Evolutionary conservation across 1,139 yeast species (phyloP).

Genomic region (Yamadazyma epiphylla): DNA sequence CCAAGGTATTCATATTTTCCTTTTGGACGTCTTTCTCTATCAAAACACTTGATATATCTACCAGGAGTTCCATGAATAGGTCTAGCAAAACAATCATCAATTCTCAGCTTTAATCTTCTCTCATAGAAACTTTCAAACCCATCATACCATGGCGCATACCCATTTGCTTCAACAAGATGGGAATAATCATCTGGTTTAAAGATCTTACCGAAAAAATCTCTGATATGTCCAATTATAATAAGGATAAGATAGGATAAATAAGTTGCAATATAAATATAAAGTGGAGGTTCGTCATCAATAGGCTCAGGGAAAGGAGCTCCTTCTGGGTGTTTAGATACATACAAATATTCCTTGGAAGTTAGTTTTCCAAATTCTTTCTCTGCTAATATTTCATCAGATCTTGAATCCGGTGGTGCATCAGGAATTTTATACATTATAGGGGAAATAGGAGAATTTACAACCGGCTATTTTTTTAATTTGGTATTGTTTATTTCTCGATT

Average conservation of each 20-base stretch:
- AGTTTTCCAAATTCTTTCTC: conserved; percentile 64
- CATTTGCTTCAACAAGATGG: conserved; percentile 74
- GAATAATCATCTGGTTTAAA: conserved; percentile 63
- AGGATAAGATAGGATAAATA: conserved; percentile 79
- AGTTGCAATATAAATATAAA: conserved; percentile 72
- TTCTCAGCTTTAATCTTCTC: conserved; percentile 83
- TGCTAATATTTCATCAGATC: conserved; percentile 49
- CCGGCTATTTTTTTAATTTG: too few species aligned
- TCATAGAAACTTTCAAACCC: conserved; percentile 92
- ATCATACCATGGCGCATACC: conserved; percentile 94
- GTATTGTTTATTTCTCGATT: too few species aligned
- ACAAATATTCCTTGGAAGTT: conserved; percentile 54
- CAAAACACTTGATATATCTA: conserved; percentile 75
- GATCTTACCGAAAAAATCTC: conserved; percentile 80
- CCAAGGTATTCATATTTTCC: conserved; percentile 72
- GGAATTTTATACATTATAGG: conserved; percentile 29
- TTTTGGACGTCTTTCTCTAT: conserved; percentile 64
- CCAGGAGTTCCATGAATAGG: conserved; percentile 98
- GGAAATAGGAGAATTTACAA: conserved; percentile 66
- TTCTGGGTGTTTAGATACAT: conserved; percentile 49
- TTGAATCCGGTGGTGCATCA: conserved; percentile 43
- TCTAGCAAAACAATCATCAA: conserved; percentile 92
- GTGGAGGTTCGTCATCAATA: conserved; percentile 82
- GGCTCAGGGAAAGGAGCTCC: conserved; percentile 57
- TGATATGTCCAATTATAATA: conserved; percentile 82